Conservation (phyloP, 2,329 filamentous ascomycete species). For the Didymella segeticola region DNA sequence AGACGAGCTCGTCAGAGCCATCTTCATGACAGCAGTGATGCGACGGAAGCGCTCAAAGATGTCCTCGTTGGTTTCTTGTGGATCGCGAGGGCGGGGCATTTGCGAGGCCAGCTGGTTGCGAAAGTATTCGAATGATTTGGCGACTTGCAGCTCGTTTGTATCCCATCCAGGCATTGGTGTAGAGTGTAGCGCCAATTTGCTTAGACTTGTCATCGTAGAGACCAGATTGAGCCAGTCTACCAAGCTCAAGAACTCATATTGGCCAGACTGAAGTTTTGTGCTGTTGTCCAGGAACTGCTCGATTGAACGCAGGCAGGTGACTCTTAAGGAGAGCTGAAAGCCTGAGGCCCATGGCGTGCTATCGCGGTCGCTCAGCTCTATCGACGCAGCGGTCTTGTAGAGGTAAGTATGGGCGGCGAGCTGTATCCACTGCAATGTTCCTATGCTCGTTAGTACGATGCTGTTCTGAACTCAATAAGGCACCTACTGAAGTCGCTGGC, state of each 20-base stretch:
- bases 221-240: conserved; percentile 45
- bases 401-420: conserved; percentile 38
- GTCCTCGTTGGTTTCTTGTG: conserved; percentile 34
- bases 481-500: conserved; percentile 41
- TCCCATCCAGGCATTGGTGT: conserved; percentile 45
- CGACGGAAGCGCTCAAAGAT: conserved; percentile 45
- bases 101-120: conserved; percentile 41
- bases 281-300: conserved; percentile 45
- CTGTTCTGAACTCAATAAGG: background rate
- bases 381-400: conserved; percentile 34
- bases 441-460: conserved; percentile 26
- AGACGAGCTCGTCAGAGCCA: conserved; percentile 28
- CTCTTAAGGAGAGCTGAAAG: conserved; percentile 45
- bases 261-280: conserved; percentile 31
- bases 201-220: conserved; percentile 37
- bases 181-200: conserved; percentile 39
- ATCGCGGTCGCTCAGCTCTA: conserved; percentile 41
- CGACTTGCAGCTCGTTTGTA: conserved; percentile 39
- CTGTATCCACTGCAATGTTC: conserved; percentile 43
- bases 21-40: conserved; percentile 42
- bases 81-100: conserved; percentile 39
- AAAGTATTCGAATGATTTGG: conserved; percentile 43
- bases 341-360: conserved; percentile 42
- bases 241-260: conserved; percentile 41
- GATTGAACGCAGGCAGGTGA: conserved; percentile 39